phyloP scores from a whole-genome alignment of 1,139 yeast species.

The Ashbya aceris region DNA sequence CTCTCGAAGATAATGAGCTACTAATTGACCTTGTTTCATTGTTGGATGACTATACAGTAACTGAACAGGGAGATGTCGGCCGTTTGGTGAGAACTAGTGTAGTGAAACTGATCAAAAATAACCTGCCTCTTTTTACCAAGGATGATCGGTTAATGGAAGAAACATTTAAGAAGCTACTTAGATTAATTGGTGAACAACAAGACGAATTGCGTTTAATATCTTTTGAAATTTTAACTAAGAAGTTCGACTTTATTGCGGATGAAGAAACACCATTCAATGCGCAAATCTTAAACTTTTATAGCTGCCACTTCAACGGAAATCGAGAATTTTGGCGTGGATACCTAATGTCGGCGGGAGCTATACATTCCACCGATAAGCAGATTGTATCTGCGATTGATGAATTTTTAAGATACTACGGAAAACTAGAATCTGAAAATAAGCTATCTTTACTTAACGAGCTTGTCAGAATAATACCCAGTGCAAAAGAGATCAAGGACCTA shows the following conservation, averaged over 20 bases:
- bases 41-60: constrained; percentile 56
- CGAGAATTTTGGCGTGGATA: constrained; percentile 47
- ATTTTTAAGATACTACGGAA: constrained; percentile 33
- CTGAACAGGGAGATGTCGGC: constrained; percentile 75
- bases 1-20: constrained; percentile 3
- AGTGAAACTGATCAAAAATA: constrained; percentile 33
- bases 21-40: constrained; percentile 20
- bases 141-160: constrained; percentile 8
- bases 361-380: constrained; percentile 43
- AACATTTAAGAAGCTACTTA: constrained; percentile 34
- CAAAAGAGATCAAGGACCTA: constrained; percentile 9
- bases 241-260: constrained; percentile 3
- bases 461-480: constrained; percentile 16
- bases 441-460: constrained; percentile 15
- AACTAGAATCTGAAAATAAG: constrained; percentile 12
- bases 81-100: constrained; percentile 53
- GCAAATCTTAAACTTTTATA: constrained; percentile 14
- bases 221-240: constrained; percentile 5
- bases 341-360: constrained; percentile 50
- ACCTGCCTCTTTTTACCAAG: constrained; percentile 19
- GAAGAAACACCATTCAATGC: constrained; percentile 7
- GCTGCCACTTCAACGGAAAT: constrained; percentile 8
- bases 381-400: constrained; percentile 39
- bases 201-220: constrained; percentile 33
- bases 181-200: constrained; percentile 48